phyloP scores from a whole-genome alignment of 140 eudicot genomes.

The Flaveria floridana region DNA sequence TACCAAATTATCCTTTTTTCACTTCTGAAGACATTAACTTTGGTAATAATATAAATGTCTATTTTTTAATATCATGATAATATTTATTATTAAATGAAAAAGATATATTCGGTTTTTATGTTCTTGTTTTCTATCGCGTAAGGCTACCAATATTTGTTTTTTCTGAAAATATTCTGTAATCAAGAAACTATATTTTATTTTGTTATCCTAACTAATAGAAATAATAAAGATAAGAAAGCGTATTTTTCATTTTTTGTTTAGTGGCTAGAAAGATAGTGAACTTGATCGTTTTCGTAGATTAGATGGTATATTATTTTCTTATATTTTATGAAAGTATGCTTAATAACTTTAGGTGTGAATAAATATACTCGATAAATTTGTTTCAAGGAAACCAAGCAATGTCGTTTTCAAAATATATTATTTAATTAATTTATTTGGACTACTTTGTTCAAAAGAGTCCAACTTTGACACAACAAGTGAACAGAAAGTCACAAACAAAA shows the following conservation, averaged over 20 bases:
- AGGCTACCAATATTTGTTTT: slow-evolving; percentile 1
- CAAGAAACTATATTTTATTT: not conserved
- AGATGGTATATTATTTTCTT: too few species aligned
- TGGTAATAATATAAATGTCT: not conserved
- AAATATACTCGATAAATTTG: not conserved
- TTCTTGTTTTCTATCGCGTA: slow-evolving; percentile 10
- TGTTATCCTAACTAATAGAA: too few species aligned
- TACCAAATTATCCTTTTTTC: not conserved
- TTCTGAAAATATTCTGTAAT: not conserved
- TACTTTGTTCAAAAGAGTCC: slow-evolving; percentile 30
- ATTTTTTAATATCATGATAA: not conserved
- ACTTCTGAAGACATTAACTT: too few species aligned
- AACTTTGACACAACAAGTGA: slow-evolving; percentile 37
- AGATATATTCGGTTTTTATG: not conserved
- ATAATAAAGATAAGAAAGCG: too few species aligned
- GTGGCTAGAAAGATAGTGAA: not conserved
- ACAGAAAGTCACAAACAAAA: slow-evolving; percentile 19
- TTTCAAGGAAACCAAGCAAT: slow-evolving; percentile 1
- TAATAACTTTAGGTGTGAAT: not conserved
- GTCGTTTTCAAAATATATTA: slow-evolving; percentile 17
- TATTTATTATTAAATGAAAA: slow-evolving; percentile 20
- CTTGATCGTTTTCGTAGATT: not conserved
- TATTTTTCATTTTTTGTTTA: not conserved
- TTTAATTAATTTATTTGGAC: not conserved
- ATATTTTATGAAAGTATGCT: not conserved